These are phyloP conservation scores for Globisporangium cylindrosporum DNA, from an alignment of 352 stramenopile genomes.

Conservation along the genomic window DNA sequence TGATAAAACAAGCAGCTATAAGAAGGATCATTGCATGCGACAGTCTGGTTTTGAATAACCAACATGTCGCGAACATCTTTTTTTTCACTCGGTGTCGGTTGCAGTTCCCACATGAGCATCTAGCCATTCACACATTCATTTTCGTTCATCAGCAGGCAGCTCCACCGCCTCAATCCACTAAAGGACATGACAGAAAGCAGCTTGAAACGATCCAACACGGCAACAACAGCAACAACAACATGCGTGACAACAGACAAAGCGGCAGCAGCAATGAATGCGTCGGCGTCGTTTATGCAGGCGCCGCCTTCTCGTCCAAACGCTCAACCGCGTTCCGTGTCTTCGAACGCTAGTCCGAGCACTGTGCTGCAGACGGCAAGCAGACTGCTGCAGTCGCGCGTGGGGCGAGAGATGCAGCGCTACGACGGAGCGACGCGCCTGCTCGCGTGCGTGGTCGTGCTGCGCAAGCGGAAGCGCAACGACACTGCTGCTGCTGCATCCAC, in stretches of 20 bases:
- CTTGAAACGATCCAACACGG: not conserved
- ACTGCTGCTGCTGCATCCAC: not conserved
- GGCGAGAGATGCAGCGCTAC: slow-evolving; percentile 67
- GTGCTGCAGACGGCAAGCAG: slow-evolving; percentile 11
- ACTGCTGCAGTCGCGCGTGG: slow-evolving; percentile 49
- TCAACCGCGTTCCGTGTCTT: not conserved
- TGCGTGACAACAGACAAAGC: slow-evolving; percentile 2
- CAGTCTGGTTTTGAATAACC: not conserved
- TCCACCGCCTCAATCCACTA: not conserved
- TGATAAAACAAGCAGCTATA: not conserved
- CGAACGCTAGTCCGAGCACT: not conserved
- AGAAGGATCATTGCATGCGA: not conserved
- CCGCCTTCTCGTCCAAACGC: not conserved
- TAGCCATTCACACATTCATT: not conserved
- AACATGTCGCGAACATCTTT: not conserved
- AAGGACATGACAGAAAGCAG: slow-evolving; percentile 4
- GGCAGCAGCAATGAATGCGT: not conserved
- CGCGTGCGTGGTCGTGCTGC: slow-evolving; percentile 45
- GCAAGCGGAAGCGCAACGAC: not conserved
- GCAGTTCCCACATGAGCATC: not conserved
- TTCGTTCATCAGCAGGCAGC: not conserved
- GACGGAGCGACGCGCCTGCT: slow-evolving; percentile 55
- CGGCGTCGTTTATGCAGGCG: not conserved
- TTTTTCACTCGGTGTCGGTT: not conserved
- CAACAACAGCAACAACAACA: not conserved